Evolutionary conservation across 225 moss, liverwort and hornwort genomes (phyloP), one percentile per base, ranked within the genome.

Genomic region (Asterella californica): DNA sequence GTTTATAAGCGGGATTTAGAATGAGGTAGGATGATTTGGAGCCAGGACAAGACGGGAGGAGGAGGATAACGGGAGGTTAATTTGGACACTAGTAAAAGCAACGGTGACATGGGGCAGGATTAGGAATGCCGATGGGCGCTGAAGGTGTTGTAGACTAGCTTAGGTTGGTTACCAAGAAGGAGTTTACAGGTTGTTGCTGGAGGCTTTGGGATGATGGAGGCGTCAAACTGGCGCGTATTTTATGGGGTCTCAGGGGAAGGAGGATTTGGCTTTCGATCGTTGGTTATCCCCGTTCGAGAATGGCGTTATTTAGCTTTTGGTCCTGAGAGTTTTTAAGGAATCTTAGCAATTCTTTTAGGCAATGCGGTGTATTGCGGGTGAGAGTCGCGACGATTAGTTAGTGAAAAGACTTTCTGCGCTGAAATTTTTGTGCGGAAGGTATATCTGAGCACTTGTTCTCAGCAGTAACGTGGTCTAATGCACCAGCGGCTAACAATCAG

Each of bases 391-490:
- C 69, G 79, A 79, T 79, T 79, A 50, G 69, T 42, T 55, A 29
- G 68, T 70, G 68, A 54, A 79, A 79, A 37, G 79, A 53, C 69
- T n/a, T 68, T 69, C 49, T 33, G 67, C 32, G 22, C 50, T 50
- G n/a, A 21, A 54, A 69, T 79, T 70, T 10, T 25, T 33, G n/a
- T 34, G 25, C 21, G 52, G 79, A 37, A 70, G 69, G 33, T n/a
- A 52, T 19, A 68, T 79, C 79, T 52, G 79, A 69, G 48, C 79
- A 69, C 64, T 53, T 67, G 67, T 79, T 79, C 59, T 45, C 66
- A 74, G 80, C 80, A 83, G 71, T 81, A 83, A 80, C 78, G 83
- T 81, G 87, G 80, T 88, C 87, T 88, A 85, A 88, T 88, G 85
- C 85, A 80, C 82, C 87, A 83, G 81, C 65, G 85, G 83, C 70